A percentile compares a stretch with the other conserved stretches of the same genome.
phyloP scores from a whole-genome alignment of 73 alveolate species.

The Uronychia setigera region DNA sequence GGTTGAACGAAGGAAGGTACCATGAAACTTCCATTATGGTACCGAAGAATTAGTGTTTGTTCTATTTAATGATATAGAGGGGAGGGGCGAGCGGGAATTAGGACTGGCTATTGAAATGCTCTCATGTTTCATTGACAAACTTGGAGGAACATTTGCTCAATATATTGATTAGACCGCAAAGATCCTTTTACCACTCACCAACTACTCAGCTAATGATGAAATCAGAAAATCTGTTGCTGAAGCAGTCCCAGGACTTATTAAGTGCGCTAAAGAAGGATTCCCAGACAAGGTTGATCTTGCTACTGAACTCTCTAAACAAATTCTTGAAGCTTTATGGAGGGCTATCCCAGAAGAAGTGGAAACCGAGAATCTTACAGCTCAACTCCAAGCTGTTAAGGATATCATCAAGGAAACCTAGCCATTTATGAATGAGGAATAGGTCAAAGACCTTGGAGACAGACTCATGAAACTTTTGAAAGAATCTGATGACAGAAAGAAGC shows the following conservation, averaged over 20 bases:
- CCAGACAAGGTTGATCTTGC: conserved; percentile 22
- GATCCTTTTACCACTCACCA: conserved; percentile 66
- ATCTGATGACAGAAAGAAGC: conserved; percentile 73
- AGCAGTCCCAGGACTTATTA: conserved; percentile 74
- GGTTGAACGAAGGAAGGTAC: too few species aligned
- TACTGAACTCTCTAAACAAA: conserved; percentile 29
- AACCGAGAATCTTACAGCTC: conserved; percentile 68
- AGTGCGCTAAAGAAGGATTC: conserved; percentile 64
- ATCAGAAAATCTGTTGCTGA: conserved; percentile 80
- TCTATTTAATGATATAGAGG: too few species aligned
- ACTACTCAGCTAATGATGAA: conserved; percentile 71
- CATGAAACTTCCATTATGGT: too few species aligned
- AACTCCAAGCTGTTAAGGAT: conserved; percentile 71
- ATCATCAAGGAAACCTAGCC: conserved; percentile 34
- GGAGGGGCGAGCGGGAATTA: too few species aligned
- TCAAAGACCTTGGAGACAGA: conserved; percentile 33
- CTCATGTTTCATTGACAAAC: conserved; percentile 82
- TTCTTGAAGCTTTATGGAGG: conserved; percentile 58
- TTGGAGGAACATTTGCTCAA: conserved; percentile 75
- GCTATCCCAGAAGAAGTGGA: conserved; percentile 78
- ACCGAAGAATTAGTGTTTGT: too few species aligned
- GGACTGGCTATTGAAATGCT: conserved; percentile 88
- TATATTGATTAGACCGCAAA: conserved; percentile 78
- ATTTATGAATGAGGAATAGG: background rate
- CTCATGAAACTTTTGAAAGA: conserved; percentile 59